Evolutionary conservation across 305 asterid genomes (phyloP), one percentile per base, ranked within the genome.

Genomic region (Plantago rigida): DNA sequence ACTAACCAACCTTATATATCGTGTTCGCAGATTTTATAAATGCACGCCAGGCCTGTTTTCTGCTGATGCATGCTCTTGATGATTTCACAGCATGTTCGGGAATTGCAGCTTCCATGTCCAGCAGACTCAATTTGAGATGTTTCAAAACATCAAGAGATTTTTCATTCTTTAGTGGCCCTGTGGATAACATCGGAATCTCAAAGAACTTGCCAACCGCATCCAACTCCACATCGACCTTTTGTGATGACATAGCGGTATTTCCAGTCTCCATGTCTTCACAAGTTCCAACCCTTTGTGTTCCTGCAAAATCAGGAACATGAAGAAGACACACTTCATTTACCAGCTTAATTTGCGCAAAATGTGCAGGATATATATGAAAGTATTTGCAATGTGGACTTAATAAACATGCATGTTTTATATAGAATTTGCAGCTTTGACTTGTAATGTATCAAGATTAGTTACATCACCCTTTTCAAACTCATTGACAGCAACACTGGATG

Each of bases 51-150:
- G 65, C 65, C 39, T 51, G 47, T 62, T 53, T 69, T 52, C 50
- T 69, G 9, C 51, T 59, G n/a, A n/a, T 3, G 48, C 28, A 57
- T 53, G 59, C 39, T 62, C 47, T 70, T 28, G 73, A 66, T n/a
- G 60, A 53, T 47, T 66, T 70, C 39, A 70, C 9, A 51, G 67
- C 79, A 15, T 39, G 60, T 51, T 29, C 44, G 15, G 70, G 64
- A 56, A 66, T 24, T 13, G 59, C 73, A 66, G 73, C 75, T 19
- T 74, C 65, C 64, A 70, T 70, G 63, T 74, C 70, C 36, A 62
- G 39, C 26, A 70, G 55, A 48, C 59, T 51, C 13, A 62, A 14
- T 50, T 74, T 69, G 42, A 65, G 66, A 28, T 49, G 63, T 34
- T 34, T 39, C 19, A 70, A 70, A 17, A 66, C 49, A 13, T 62